Base-by-base conservation (phyloP, 768 basidiomycete genomes). In the Russula abietina region DNA sequence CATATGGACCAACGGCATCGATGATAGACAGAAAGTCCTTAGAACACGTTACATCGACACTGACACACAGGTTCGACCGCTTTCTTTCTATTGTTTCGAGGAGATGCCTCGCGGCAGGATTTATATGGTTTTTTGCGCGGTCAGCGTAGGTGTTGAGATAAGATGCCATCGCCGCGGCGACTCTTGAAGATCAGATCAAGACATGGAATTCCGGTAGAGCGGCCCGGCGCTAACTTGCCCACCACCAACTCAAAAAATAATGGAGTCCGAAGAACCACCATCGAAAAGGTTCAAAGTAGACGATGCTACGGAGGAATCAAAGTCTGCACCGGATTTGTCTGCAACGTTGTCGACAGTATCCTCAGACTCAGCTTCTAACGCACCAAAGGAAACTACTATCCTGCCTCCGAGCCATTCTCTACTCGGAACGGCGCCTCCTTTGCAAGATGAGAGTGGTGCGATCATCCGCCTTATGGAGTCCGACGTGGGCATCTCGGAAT, bases 401-500 rank as follows among this genome's bases (percentile, higher is more conserved):
- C 71, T 93, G 16, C 92, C 91, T 30, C 86, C 90, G 4, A 93
- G 90, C 68, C 87, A 90, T 73, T 73, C 77, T 53, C 78, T 91
- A 17, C 79, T 91, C 5, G 85, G 85, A 60, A 78, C 84, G 48
- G 77, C 83, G 22, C 73, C 78, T 12, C 83, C 85, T 28, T 73
- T 77, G 24, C 77, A 75, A 24, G 75, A 77, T 32, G 77, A 81
- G 36, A 79, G 80, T 59, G 80, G 80, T 30, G 73, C 80, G 7
- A 77, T 85, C 65, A 82, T 83, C 65, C 85, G 86, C 58, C 71
- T 85, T 33, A 73, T 77, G 65, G 93, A 97, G 72, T 78, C 80
- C 7, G 87, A 96, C 71, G 94, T 97, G 36, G 94, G 94, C 2
- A 95, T 98, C 46, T 88, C 90, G 5, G 87, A 92, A 71, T 96